Conservation (phyloP, 1,139 yeast species). For the Debaryomyces coudertii region DNA sequence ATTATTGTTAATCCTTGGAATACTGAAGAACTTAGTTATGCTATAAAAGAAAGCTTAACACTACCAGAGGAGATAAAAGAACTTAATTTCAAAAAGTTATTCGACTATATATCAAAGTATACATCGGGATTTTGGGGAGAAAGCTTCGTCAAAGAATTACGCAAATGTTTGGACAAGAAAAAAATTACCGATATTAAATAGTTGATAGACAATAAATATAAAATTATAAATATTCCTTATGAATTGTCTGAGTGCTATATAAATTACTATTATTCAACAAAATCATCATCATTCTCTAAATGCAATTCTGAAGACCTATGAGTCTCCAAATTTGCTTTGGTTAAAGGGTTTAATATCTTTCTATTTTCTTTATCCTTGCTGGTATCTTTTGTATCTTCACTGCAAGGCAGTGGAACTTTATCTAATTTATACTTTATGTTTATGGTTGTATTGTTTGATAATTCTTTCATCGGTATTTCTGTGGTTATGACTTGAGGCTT, state of each 20-base stretch:
- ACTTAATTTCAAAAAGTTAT: slow-evolving; percentile 79
- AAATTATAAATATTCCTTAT: slow-evolving; percentile 3
- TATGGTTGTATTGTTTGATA: slow-evolving; percentile 4
- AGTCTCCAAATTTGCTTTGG: slow-evolving; percentile 37
- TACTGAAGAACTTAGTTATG: slow-evolving; percentile 86
- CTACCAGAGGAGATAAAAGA: slow-evolving; percentile 78
- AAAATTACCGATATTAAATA: slow-evolving; percentile 7
- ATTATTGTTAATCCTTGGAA: slow-evolving; percentile 97
- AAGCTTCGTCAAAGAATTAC: slow-evolving; percentile 85
- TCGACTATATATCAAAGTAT: slow-evolving; percentile 85
- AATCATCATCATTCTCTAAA: slow-evolving; percentile 24
- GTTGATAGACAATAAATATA: slow-evolving; percentile 1
- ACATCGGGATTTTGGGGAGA: slow-evolving; percentile 98
- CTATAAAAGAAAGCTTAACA: slow-evolving; percentile 86
- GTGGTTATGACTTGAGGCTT: slow-evolving; percentile 47
- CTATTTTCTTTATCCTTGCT: slow-evolving; percentile 19
- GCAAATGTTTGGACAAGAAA: slow-evolving; percentile 35
- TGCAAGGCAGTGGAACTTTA: not conserved
- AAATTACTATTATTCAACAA: slow-evolving; percentile 26
- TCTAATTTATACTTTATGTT: not conserved
- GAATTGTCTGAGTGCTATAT: not conserved
- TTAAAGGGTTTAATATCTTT: slow-evolving; percentile 26
- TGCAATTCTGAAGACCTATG: slow-evolving; percentile 29
- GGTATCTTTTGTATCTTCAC: not conserved
- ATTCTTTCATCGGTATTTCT: slow-evolving; percentile 14